Conservation (phyloP, 1,284 basidiomycete genomes). For the Puccinia hordei region DNA sequence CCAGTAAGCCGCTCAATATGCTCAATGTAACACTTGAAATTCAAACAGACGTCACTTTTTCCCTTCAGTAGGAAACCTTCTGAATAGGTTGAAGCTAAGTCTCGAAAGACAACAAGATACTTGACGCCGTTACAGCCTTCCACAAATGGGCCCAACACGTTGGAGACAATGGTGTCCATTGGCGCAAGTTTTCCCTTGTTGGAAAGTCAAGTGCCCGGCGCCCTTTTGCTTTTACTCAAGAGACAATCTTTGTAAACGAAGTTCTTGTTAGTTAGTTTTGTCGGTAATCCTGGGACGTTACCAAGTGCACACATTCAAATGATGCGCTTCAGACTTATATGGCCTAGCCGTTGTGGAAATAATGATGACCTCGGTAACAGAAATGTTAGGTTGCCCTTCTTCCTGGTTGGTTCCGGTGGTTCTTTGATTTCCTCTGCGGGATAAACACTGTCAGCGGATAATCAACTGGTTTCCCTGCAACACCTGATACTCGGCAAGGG, state of each 20-base stretch:
- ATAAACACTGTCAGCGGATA: too few species aligned
- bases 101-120: conserved; percentile 15
- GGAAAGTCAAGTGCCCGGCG: background rate
- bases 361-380: too few species aligned
- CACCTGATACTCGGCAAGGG: too few species aligned
- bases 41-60: too few species aligned
- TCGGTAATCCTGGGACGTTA: background rate
- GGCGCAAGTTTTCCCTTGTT: background rate
- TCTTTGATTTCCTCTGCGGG: too few species aligned
- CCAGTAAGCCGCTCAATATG: too few species aligned
- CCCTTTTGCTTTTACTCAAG: background rate
- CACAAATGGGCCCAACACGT: conserved; percentile 15
- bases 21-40: too few species aligned
- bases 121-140: background rate
- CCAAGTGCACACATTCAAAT: background rate
- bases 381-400: too few species aligned
- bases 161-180: background rate
- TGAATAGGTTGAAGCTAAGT: conserved; percentile 24
- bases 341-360: conserved; percentile 27
- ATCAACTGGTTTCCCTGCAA: too few species aligned
- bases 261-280: background rate
- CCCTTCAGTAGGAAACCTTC: conserved; percentile 11
- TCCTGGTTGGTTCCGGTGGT: too few species aligned
- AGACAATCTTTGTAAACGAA: conserved; percentile 35
- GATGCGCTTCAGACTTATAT: conserved; percentile 13